phyloP scores from a whole-genome alignment of 1,284 basidiomycete genomes.

The Amylostereum chailletii region DNA sequence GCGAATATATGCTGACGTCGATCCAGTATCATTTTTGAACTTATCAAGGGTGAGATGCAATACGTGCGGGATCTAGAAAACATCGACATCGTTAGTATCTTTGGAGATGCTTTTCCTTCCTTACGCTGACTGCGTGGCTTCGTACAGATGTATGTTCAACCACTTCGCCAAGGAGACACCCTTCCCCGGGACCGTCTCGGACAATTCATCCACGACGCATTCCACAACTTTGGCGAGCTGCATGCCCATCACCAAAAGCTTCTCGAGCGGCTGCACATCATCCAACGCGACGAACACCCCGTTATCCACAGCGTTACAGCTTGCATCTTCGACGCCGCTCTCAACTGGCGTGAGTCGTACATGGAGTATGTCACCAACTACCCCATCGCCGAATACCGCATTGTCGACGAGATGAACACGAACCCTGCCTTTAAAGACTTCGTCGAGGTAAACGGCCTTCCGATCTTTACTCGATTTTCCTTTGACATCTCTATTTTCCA shows the following conservation, averaged over 20 bases:
- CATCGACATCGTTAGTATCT: conserved; percentile 60
- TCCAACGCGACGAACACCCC: conserved; percentile 89
- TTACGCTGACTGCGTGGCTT: neutral
- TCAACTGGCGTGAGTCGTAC: conserved; percentile 92
- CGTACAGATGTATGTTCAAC: conserved; percentile 65
- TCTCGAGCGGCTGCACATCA: conserved; percentile 73
- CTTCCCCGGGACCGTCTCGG: conserved; percentile 67
- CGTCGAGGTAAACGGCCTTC: conserved; percentile 53
- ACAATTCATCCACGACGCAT: conserved; percentile 83
- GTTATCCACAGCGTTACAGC: conserved; percentile 79
- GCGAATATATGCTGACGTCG: neutral
- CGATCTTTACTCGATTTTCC: neutral
- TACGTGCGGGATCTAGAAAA: conserved; percentile 92
- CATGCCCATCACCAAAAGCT: conserved; percentile 66
- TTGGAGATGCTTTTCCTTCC: neutral
- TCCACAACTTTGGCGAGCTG: conserved; percentile 84
- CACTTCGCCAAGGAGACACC: conserved; percentile 65
- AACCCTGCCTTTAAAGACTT: conserved; percentile 80
- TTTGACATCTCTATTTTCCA: conserved; percentile 19
- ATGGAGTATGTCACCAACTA: conserved; percentile 91
- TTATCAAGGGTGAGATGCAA: conserved; percentile 93
- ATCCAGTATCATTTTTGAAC: conserved; percentile 81
- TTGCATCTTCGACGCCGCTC: conserved; percentile 78
- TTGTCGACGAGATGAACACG: conserved; percentile 80
- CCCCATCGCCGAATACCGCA: conserved; percentile 86